Percentiles rank a stretch among this genome's conserved stretches.
Evolutionary conservation across 371 early-diverging fungal species (phyloP).

Genomic region (Basidiobolus meristosporus): DNA sequence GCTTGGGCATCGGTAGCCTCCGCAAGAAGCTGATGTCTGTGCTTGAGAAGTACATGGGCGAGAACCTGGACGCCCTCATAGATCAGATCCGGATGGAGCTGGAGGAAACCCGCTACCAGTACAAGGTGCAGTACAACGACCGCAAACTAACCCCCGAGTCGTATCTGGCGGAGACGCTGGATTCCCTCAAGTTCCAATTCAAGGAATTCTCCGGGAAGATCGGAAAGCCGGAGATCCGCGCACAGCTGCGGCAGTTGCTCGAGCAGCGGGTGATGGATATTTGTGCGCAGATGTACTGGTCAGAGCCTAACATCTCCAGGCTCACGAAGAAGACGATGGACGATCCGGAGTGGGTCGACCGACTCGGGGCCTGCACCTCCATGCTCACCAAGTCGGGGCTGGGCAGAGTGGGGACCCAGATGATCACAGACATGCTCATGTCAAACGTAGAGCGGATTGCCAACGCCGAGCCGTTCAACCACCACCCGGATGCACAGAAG

Average conservation of each 20-base stretch:
- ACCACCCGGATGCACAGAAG: slow-evolving; percentile 68
- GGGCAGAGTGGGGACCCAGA: slow-evolving; percentile 76
- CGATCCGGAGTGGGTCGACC: slow-evolving; percentile 61
- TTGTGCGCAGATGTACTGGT: slow-evolving; percentile 84
- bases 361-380: slow-evolving; percentile 62
- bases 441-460: slow-evolving; percentile 63
- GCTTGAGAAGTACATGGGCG: slow-evolving; percentile 81
- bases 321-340: slow-evolving; percentile 32
- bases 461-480: slow-evolving; percentile 58
- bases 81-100: slow-evolving; percentile 81
- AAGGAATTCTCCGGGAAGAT: slow-evolving; percentile 75
- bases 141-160: slow-evolving; percentile 82
- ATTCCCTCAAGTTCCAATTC: slow-evolving; percentile 78
- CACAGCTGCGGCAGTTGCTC: slow-evolving; percentile 72
- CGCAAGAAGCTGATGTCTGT: slow-evolving; percentile 69
- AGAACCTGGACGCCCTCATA: slow-evolving; percentile 55
- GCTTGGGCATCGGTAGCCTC: slow-evolving; percentile 69
- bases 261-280: slow-evolving; percentile 79
- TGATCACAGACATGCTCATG: slow-evolving; percentile 72
- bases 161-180: slow-evolving; percentile 87
- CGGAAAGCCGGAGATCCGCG: slow-evolving; percentile 77
- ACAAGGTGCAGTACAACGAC: slow-evolving; percentile 96
- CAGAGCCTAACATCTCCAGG: slow-evolving; percentile 44
- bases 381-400: slow-evolving; percentile 85
- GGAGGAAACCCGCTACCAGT: slow-evolving; percentile 88